These are phyloP conservation scores for Mycena sp. DNA, from an alignment of 1,284 basidiomycete genomes.

Conservation along the genomic window DNA sequence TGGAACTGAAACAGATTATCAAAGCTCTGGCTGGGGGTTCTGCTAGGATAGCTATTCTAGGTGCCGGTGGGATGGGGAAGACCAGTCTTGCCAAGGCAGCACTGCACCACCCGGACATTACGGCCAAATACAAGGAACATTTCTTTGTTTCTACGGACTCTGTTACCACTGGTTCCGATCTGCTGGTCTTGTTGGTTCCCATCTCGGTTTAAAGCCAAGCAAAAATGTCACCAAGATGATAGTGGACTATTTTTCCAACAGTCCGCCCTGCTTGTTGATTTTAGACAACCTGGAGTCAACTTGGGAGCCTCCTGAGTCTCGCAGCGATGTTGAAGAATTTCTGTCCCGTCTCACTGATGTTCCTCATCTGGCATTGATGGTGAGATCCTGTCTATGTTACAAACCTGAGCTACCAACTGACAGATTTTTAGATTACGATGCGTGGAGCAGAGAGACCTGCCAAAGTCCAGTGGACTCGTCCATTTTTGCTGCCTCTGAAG, in stretches of 20 bases:
- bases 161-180: background rate
- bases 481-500: too few relatives aligned
- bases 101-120: background rate
- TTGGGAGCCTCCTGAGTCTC: background rate
- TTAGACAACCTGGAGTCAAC: slow-evolving; percentile 9
- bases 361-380: background rate
- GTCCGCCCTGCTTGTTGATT: background rate
- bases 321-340: background rate
- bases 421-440: too few relatives aligned
- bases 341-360: slow-evolving; percentile 3
- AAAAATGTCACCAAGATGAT: slow-evolving; percentile 1
- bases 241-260: background rate
- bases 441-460: too few relatives aligned
- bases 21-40: too few relatives aligned
- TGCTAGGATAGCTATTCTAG: too few relatives aligned
- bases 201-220: too few relatives aligned
- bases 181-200: background rate
- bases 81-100: background rate
- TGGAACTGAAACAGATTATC: too few relatives aligned
- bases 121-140: background rate
- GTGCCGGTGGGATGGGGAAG: too few relatives aligned
- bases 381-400: too few relatives aligned
- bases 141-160: slow-evolving; percentile 1
- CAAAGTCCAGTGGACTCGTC: too few relatives aligned
- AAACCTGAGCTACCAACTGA: too few relatives aligned